Percentiles rank a stretch among this genome's conserved stretches.
Evolutionary conservation across 1,284 basidiomycete species (phyloP).

Genomic region (Austroboletus niveus): DNA sequence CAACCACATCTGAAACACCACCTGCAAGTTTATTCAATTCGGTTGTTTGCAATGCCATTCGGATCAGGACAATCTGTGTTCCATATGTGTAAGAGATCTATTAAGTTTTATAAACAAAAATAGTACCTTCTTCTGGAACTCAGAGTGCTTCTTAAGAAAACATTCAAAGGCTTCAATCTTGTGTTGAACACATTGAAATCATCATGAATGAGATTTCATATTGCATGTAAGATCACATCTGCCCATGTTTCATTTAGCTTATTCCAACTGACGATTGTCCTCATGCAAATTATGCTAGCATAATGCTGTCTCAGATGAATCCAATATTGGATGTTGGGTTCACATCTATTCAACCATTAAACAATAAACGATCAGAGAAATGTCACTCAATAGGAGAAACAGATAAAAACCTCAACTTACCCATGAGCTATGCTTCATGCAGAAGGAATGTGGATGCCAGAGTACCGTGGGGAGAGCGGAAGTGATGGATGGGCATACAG

Average conservation of each 20-base stretch:
- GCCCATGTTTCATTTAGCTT: conserved; percentile 85
- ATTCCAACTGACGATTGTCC: conserved; percentile 68
- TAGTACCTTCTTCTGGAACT: conserved; percentile 70
- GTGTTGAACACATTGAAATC: conserved; percentile 64
- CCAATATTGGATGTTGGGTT: conserved; percentile 82
- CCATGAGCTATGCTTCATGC: no score
- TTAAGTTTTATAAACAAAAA: not conserved
- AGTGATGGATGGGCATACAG: no score
- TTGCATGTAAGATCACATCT: not conserved
- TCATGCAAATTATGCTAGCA: conserved; percentile 56
- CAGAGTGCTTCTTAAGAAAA: conserved; percentile 78
- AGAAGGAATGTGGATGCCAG: no score
- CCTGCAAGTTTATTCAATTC: conserved; percentile 75
- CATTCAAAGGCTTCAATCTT: conserved; percentile 82
- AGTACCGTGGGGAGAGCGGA: no score
- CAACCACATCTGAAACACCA: conserved; percentile 75
- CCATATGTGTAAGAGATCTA: not conserved
- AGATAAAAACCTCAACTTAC: no score
- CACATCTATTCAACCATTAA: conserved; percentile 41
- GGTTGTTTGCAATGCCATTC: conserved; percentile 83
- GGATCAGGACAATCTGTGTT: conserved; percentile 71
- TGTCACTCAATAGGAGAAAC: no score
- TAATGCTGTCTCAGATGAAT: conserved; percentile 75
- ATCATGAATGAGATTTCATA: not conserved
- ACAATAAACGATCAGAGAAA: no score